These are phyloP conservation scores for Chlamydomonas sp. DNA, from an alignment of 139 green algal species.

Conservation along the genomic window DNA sequence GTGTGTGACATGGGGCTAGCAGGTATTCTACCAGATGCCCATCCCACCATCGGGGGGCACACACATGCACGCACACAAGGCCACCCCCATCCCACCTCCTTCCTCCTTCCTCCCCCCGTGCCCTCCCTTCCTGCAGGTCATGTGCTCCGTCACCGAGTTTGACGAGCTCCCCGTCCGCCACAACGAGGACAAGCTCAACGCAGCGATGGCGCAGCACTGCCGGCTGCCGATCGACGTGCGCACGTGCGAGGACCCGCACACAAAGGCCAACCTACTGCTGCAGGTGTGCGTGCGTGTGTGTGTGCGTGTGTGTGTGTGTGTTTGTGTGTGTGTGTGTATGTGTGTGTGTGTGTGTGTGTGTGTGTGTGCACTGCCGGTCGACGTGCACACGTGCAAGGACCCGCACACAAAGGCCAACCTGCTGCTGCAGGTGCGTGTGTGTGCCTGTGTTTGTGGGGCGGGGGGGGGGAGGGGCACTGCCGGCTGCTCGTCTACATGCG, in stretches of 20 bases:
- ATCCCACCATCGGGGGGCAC: too few species aligned
- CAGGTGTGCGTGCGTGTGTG: slow-evolving; percentile 24
- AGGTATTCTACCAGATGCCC: too few species aligned
- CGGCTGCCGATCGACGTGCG: slow-evolving; percentile 44
- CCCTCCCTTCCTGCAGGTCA: slow-evolving; percentile 26
- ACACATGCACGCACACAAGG: too few species aligned
- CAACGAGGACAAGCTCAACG: slow-evolving; percentile 97
- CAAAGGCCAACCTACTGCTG: slow-evolving; percentile 89
- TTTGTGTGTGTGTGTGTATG: too few species aligned
- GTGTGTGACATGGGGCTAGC: too few species aligned
- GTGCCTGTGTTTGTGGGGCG: background rate
- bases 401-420: slow-evolving; percentile 93
- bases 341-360: background rate
- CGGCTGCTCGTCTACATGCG: slow-evolving; percentile 41
- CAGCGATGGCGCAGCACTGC: slow-evolving; percentile 6
- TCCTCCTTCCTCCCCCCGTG: background rate
- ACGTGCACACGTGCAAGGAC: slow-evolving; percentile 65
- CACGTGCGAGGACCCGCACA: slow-evolving; percentile 83
- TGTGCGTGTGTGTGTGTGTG: background rate
- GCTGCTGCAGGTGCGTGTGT: slow-evolving; percentile 69
- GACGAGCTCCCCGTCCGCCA: slow-evolving; percentile 95
- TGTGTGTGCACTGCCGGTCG: slow-evolving; percentile 29
- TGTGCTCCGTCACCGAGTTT: slow-evolving; percentile 79
- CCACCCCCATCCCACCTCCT: background rate
- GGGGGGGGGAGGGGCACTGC: background rate